Evolutionary conservation across 1,284 basidiomycete species (phyloP).

Genomic region (Fomes fomentarius): DNA sequence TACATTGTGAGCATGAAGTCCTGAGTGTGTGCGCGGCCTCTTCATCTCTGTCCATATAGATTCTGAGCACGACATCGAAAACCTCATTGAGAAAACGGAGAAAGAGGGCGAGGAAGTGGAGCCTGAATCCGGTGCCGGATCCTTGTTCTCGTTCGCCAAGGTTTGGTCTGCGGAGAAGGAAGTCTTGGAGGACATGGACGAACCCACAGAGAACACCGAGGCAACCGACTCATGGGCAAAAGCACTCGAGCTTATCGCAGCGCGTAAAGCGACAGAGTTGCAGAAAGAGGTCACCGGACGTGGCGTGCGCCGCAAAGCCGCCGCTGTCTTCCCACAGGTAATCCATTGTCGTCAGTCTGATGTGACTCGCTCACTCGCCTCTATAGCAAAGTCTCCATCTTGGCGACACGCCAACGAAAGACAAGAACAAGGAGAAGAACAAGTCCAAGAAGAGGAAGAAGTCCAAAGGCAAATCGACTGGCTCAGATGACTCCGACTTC

Average conservation of each 20-base stretch:
- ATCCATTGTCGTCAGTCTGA: too few relatives aligned
- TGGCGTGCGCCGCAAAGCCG: constrained; percentile 71
- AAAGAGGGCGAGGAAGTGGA: constrained; percentile 65
- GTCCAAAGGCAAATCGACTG: constrained; percentile 29
- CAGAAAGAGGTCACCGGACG: constrained; percentile 63
- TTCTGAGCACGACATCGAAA: constrained; percentile 78
- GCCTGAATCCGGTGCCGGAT: constrained; percentile 44
- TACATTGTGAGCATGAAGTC: constrained; percentile 58
- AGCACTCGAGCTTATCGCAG: constrained; percentile 66
- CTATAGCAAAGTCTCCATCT: constrained; percentile 31
- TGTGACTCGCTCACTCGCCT: neutral
- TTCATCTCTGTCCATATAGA: constrained; percentile 45
- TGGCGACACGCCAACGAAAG: constrained; percentile 34
- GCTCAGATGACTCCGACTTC: constrained; percentile 41
- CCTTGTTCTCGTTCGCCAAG: constrained; percentile 83
- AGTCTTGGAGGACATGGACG: constrained; percentile 66
- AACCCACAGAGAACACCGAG: constrained; percentile 42
- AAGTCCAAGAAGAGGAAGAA: constrained; percentile 31
- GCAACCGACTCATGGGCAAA: constrained; percentile 80
- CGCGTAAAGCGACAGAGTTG: constrained; percentile 48
- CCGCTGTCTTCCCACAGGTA: constrained; percentile 59
- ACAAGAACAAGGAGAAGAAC: constrained; percentile 22
- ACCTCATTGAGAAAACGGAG: constrained; percentile 83
- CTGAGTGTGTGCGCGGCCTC: neutral
- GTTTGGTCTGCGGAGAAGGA: constrained; percentile 85